These are phyloP conservation scores for Sedum album DNA, from an alignment of 164 flowering plant species.

Conservation along the genomic window DNA sequence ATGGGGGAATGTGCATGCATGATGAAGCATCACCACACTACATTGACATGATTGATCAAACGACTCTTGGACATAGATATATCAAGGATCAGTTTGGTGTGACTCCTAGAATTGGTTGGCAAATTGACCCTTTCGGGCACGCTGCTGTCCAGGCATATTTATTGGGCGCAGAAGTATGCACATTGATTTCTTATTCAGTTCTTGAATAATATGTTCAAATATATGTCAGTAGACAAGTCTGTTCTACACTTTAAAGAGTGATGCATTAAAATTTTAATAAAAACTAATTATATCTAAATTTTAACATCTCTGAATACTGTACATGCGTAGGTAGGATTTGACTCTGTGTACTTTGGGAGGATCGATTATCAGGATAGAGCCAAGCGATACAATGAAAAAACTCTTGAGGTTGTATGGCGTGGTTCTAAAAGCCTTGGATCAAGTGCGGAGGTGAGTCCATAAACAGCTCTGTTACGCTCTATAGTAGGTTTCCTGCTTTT, in stretches of 20 bases:
- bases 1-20: slow-evolving; percentile 93
- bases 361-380: slow-evolving; percentile 44
- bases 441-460: slow-evolving; percentile 27
- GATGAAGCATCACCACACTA: slow-evolving; percentile 84
- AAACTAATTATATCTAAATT: background rate
- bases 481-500: background rate
- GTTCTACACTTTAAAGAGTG: background rate
- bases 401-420: slow-evolving; percentile 42
- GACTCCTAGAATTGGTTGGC: slow-evolving; percentile 87
- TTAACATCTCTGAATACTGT: background rate
- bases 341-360: slow-evolving; percentile 38
- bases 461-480: background rate
- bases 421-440: slow-evolving; percentile 40
- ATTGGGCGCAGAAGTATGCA: slow-evolving; percentile 44
- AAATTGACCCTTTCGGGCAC: slow-evolving; percentile 97
- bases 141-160: slow-evolving; percentile 91
- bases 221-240: background rate
- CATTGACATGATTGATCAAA: slow-evolving; percentile 95
- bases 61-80: slow-evolving; percentile 74
- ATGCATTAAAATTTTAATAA: too few relatives aligned
- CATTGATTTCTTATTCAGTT: background rate
- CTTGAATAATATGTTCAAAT: background rate
- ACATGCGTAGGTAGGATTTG: slow-evolving; percentile 65
- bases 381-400: slow-evolving; percentile 36
- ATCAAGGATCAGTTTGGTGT: slow-evolving; percentile 50